Conservation (phyloP, 345 rosid genomes). For the Microcos paniculata region DNA sequence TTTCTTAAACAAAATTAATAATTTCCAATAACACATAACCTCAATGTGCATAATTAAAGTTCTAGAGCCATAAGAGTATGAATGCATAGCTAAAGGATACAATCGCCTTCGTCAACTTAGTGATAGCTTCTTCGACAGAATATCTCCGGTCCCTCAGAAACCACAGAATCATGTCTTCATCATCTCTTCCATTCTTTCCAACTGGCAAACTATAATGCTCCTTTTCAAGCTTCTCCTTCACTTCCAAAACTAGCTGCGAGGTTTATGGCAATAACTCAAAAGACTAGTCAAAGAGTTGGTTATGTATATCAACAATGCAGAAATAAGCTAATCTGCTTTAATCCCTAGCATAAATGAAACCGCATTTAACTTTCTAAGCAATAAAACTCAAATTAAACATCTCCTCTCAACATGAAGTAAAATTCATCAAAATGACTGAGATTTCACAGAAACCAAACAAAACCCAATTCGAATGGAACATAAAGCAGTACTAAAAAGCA, state of each 20-base stretch:
- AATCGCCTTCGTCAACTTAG: conserved; percentile 69
- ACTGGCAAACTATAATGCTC: conserved; percentile 59
- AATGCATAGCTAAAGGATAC: conserved; percentile 54
- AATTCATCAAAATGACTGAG: conserved; percentile 2
- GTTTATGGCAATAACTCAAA: background rate
- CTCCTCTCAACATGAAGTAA: background rate
- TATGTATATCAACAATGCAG: conserved; percentile 2
- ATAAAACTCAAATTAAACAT: background rate
- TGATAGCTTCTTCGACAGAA: conserved; percentile 58
- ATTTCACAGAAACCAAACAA: conserved; percentile 17
- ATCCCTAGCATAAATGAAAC: conserved; percentile 3
- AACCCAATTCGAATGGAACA: background rate
- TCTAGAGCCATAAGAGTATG: conserved; percentile 27
- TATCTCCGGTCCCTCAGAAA: conserved; percentile 73
- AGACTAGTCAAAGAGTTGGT: background rate
- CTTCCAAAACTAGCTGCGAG: conserved; percentile 77
- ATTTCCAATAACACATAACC: background rate
- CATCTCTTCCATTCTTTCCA: conserved; percentile 89
- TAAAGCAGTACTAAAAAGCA: background rate
- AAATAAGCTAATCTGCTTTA: background rate
- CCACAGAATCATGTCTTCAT: conserved; percentile 93
- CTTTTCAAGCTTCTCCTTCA: conserved; percentile 63
- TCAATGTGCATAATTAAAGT: conserved; percentile 20
- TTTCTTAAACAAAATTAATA: background rate
- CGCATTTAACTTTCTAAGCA: conserved; percentile 1